These are phyloP conservation scores for Oenanthe sinensis DNA, from an alignment of 129 eudicot genomes.

Conservation along the genomic window DNA sequence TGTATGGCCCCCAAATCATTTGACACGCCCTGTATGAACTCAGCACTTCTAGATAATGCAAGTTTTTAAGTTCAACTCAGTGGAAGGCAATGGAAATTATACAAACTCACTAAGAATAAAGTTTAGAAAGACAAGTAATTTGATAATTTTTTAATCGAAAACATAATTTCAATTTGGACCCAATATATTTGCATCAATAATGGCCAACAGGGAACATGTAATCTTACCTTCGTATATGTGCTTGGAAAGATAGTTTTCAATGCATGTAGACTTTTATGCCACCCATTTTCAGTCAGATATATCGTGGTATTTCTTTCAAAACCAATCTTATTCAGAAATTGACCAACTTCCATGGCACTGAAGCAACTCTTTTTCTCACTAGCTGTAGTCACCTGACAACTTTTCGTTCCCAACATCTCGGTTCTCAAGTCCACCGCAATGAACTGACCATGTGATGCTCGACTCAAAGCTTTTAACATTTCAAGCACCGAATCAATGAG, in stretches of 20 bases:
- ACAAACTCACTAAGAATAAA: background rate
- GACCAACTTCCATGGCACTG: slow-evolving; percentile 35
- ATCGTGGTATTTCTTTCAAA: slow-evolving; percentile 34
- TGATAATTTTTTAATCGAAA: background rate
- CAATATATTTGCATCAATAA: background rate
- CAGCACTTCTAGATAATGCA: background rate
- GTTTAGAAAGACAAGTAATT: background rate
- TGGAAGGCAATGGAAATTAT: background rate
- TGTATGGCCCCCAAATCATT: background rate
- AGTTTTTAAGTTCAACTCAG: background rate
- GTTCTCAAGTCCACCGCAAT: slow-evolving; percentile 30
- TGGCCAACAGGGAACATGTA: background rate
- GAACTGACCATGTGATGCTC: background rate
- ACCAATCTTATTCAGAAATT: slow-evolving; percentile 43
- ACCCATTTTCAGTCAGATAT: slow-evolving; percentile 52
- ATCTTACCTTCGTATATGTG: slow-evolving; percentile 56
- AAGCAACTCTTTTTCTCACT: slow-evolving; percentile 37
- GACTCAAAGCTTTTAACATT: background rate
- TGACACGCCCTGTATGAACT: background rate
- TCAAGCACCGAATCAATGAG: background rate
- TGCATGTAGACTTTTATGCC: slow-evolving; percentile 28
- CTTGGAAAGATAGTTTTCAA: slow-evolving; percentile 39
- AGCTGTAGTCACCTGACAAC: slow-evolving; percentile 21
- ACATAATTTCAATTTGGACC: background rate
- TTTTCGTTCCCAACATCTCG: slow-evolving; percentile 27